Base-by-base conservation (phyloP, 2,329 filamentous ascomycete species). In the Fusarium nelsonii region DNA sequence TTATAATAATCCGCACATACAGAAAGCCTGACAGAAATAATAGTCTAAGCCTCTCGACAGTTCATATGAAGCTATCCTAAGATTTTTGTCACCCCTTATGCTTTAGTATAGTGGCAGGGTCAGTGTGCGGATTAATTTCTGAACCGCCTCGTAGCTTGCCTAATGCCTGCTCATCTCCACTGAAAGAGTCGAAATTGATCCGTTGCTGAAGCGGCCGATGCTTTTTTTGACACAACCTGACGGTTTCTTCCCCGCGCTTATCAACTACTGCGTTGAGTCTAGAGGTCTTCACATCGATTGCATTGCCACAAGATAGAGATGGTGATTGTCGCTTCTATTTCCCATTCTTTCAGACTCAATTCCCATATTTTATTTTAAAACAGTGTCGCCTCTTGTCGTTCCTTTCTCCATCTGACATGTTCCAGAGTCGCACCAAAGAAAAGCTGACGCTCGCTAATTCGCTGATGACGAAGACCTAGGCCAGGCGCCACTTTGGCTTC, bases 381-480 rank as follows among this genome's bases (percentile, higher is more conserved):
- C 37, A 36, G 36, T 45, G 30, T 65, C 23, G 62, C 46, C 62
- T 65, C 62, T 48, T 54, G 60, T 20, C 48, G 54, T 48, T 65
- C 55, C n/a, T 41, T 65, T 45, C 61, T 45, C 41, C 32, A 66
- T 61, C 48, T 46, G 46, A 65, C 26, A 50, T 49, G 48, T 46
- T 16, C 36, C 46, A 55, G 37, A 43, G 43, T 51, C 30, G 23
- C 26, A 65, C 52, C 52, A 43, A 36, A 34, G 40, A 56, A 50
- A 30, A 39, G 67, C 67, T 69, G 58, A 68, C 53, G 58, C 28
- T 66, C 58, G 41, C 43, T 59, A 57, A 70, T 56, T 69, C 67
- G 63, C 58, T 70, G 63, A 68, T 57, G 67, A 68, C 66, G 57
- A 67, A 36, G 66, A 53, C 62, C 36, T 62, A 64, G 52, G 39